Evolutionary conservation across 129 eudicot genomes (phyloP), one percentile per base, ranked within the genome.

Genomic region (Chrysanthemum lavandulifolium): DNA sequence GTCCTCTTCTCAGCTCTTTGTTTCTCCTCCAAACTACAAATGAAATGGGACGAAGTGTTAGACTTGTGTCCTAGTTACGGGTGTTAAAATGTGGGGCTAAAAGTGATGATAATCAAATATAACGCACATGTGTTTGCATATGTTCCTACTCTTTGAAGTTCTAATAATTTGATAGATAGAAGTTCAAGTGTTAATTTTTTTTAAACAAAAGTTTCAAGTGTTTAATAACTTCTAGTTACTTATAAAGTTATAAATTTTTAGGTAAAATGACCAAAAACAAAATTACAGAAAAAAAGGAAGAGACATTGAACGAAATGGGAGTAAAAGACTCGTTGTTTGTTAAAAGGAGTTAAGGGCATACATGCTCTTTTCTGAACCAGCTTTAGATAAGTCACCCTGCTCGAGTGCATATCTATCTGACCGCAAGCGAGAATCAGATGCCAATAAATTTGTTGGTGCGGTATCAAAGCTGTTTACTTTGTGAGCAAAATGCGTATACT

Each of bases 401-500:
- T 90, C 98, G 70, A 94, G 98, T 8, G 98, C 98, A 71, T 76
- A 94, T 77, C 98, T 79, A 78, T 94, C 98, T 10, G 98, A 79
- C 47, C 98, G 86, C 74, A 90, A 75, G 11, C 98, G 98, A 54
- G 98, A 84, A 85, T 94, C 98, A 21, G 98, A 94, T 16, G 97
- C 85, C 74, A 94, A 45, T 66, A 94, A 69, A 57, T 84, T 90
- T 69, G 82, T 79, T 15, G 98, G 98, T 25, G 98, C 98, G 33
- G 97, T 90, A 65, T 88, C 98, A 49, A 90, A 90, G 80, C 97
- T 94, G 79, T 90, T 94, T n/a, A 94, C 61, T 80, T 94, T 94
- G 71, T 94, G 98, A 0, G 98, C 98, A 67, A 90, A 90, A 74
- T 94, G 72, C 4, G 98, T 94, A 57, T 84, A 94, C 76, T 94